phyloP scores from a whole-genome alignment of 805 yeast genomes.

The Brettanomyces custersianus region DNA sequence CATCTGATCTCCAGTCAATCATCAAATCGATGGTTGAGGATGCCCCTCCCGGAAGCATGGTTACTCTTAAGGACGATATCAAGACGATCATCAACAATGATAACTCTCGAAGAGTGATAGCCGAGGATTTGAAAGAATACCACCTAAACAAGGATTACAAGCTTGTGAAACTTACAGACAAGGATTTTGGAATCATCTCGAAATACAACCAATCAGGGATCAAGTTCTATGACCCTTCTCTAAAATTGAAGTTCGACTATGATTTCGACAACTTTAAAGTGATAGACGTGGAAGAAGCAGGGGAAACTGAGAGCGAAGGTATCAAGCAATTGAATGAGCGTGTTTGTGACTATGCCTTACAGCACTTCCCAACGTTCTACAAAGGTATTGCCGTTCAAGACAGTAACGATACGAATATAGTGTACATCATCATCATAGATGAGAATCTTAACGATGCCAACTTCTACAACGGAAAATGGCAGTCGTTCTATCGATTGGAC shows the following conservation, averaged over 20 bases:
- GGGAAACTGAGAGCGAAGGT: constrained; percentile 11
- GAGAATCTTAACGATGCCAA: constrained; percentile 65
- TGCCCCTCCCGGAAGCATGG: constrained; percentile 50
- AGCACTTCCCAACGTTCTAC: constrained; percentile 56
- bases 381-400: constrained; percentile 31
- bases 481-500: constrained; percentile 48
- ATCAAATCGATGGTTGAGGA: constrained; percentile 32
- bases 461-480: constrained; percentile 89
- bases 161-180: constrained; percentile 20
- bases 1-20: constrained; percentile 15
- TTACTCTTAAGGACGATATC: constrained; percentile 21
- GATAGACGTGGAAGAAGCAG: constrained; percentile 39
- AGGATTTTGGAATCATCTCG: constrained; percentile 32
- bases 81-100: constrained; percentile 18
- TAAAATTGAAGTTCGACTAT: constrained; percentile 43
- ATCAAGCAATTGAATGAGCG: constrained; percentile 12
- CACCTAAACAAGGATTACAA: constrained; percentile 23
- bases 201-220: constrained; percentile 39
- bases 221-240: constrained; percentile 47
- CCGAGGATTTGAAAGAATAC: constrained; percentile 18
- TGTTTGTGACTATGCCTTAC: constrained; percentile 44
- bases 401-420: constrained; percentile 23
- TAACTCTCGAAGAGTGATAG: constrained; percentile 17
- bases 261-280: constrained; percentile 43
- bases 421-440: constrained; percentile 52